Percentiles rank a stretch among this genome's conserved stretches.
Evolutionary conservation across 495 filamentous ascomycete species (phyloP).

Genomic region (Penicillium atrosanguineum): DNA sequence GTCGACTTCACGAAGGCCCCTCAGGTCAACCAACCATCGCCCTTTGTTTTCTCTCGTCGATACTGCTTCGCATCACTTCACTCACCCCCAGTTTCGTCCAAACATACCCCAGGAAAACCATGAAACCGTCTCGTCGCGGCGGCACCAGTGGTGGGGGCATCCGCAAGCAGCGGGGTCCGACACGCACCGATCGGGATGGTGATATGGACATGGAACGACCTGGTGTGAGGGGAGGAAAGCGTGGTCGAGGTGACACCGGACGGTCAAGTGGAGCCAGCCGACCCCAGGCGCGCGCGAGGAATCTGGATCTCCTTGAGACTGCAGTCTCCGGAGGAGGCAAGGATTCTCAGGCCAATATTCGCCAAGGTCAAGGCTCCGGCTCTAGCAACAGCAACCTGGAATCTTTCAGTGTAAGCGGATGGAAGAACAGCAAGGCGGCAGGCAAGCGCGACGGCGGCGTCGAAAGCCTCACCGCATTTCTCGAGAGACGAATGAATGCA

Average conservation of each 20-base stretch:
- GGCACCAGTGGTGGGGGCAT: conserved; percentile 61
- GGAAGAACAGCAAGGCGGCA: conserved; percentile 73
- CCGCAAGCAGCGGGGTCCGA: conserved; percentile 64
- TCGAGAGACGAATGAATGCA: conserved; percentile 71
- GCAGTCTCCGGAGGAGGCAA: conserved; percentile 39
- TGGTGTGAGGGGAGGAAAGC: conserved; percentile 27
- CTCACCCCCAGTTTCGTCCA: background rate
- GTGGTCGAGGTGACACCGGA: conserved; percentile 6
- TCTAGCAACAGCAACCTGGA: conserved; percentile 20
- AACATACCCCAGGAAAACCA: conserved; percentile 31
- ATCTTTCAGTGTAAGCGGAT: conserved; percentile 61
- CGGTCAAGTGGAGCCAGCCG: conserved; percentile 18
- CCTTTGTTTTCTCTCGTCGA: background rate
- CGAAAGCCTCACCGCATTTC: conserved; percentile 67
- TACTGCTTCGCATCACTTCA: conserved; percentile 5
- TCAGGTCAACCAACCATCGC: conserved; percentile 1
- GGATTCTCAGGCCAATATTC: conserved; percentile 38
- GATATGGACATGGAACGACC: conserved; percentile 74
- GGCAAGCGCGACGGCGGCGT: conserved; percentile 68
- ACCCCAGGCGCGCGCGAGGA: conserved; percentile 26
- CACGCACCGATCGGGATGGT: conserved; percentile 71
- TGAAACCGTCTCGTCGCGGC: conserved; percentile 34
- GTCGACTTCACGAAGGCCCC: conserved; percentile 12
- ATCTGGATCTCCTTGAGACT: conserved; percentile 38
- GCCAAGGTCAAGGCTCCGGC: conserved; percentile 26